These are phyloP conservation scores for Parascedosporium putredinis DNA, from an alignment of 2,329 filamentous ascomycete genomes.

Conservation along the genomic window DNA sequence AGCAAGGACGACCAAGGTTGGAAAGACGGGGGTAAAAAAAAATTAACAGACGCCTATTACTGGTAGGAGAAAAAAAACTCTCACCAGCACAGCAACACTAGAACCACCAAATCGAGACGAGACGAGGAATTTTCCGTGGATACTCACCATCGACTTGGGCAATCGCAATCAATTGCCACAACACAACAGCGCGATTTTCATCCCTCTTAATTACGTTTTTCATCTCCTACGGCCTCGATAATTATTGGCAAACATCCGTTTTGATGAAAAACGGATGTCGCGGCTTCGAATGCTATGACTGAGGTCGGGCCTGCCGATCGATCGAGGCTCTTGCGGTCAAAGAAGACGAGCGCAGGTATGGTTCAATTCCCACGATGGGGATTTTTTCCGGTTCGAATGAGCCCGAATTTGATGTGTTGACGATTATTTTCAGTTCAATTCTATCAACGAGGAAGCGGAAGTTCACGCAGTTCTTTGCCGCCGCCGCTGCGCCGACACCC, in stretches of 20 bases:
- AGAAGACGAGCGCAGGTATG: slow-evolving; percentile 52
- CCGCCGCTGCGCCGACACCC: slow-evolving; percentile 60
- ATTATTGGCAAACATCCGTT: slow-evolving; percentile 37
- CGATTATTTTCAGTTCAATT: slow-evolving; percentile 46
- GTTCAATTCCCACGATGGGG: slow-evolving; percentile 31
- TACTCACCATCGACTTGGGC: not conserved
- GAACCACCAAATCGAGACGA: not conserved
- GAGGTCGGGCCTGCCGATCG: slow-evolving; percentile 57
- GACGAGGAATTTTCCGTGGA: slow-evolving; percentile 4
- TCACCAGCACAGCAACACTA: slow-evolving; percentile 3
- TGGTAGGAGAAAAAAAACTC: not conserved
- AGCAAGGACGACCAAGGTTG: not conserved
- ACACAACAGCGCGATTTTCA: slow-evolving; percentile 10
- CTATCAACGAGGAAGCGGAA: slow-evolving; percentile 82
- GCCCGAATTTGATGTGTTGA: slow-evolving; percentile 35
- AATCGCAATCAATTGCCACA: slow-evolving; percentile 8
- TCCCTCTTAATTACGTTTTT: slow-evolving; percentile 7
- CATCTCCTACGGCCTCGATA: slow-evolving; percentile 8
- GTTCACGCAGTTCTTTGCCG: slow-evolving; percentile 73
- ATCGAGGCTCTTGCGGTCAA: slow-evolving; percentile 55
- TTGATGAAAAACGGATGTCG: slow-evolving; percentile 60
- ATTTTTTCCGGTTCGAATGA: slow-evolving; percentile 38
- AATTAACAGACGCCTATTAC: slow-evolving; percentile 5
- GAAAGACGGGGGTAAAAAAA: not conserved
- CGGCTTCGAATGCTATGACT: slow-evolving; percentile 58